These are phyloP conservation scores for Podaxis sp. DNA, from an alignment of 768 basidiomycete species.

Conservation along the genomic window DNA sequence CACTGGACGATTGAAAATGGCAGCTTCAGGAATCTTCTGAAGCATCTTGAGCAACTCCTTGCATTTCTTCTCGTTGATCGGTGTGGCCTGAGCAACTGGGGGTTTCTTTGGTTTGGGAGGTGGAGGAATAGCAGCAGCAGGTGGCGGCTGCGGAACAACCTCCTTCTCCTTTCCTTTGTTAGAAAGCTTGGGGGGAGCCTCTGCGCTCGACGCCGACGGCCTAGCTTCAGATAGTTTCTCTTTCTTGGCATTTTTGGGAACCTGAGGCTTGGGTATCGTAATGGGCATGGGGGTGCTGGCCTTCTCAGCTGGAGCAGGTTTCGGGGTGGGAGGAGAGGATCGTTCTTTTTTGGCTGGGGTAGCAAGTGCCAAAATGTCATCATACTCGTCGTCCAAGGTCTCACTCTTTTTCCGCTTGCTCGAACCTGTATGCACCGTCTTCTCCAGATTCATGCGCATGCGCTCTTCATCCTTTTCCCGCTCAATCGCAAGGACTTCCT, in stretches of 20 bases:
- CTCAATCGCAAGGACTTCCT: conserved; percentile 82
- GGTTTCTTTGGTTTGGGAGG: conserved; percentile 35
- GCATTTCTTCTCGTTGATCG: conserved; percentile 83
- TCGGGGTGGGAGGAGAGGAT: conserved; percentile 39
- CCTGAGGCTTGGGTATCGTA: conserved; percentile 16
- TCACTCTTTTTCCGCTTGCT: conserved; percentile 59
- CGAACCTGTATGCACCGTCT: conserved; percentile 36
- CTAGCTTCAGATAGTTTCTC: conserved; percentile 33
- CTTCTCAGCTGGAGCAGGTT: conserved; percentile 3
- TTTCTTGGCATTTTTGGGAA: conserved; percentile 39
- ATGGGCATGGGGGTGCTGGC: conserved; percentile 16
- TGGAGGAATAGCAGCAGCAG: conserved; percentile 19
- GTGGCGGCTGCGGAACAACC: conserved; percentile 27
- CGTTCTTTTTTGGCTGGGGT: conserved; percentile 60
- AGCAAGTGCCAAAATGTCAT: conserved; percentile 62
- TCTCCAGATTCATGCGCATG: conserved; percentile 40
- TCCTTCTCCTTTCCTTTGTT: conserved; percentile 80
- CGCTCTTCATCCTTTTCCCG: conserved; percentile 59
- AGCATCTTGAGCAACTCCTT: conserved; percentile 65
- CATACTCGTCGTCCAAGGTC: conserved; percentile 39
- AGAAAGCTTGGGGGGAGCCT: conserved; percentile 40
- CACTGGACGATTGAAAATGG: conserved; percentile 79
- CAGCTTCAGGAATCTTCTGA: conserved; percentile 60
- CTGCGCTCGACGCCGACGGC: conserved; percentile 16
- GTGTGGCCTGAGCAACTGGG: conserved; percentile 36